These are phyloP conservation scores for Cryptococcus floricola DNA, from an alignment of 1,284 basidiomycete species.

Conservation along the genomic window DNA sequence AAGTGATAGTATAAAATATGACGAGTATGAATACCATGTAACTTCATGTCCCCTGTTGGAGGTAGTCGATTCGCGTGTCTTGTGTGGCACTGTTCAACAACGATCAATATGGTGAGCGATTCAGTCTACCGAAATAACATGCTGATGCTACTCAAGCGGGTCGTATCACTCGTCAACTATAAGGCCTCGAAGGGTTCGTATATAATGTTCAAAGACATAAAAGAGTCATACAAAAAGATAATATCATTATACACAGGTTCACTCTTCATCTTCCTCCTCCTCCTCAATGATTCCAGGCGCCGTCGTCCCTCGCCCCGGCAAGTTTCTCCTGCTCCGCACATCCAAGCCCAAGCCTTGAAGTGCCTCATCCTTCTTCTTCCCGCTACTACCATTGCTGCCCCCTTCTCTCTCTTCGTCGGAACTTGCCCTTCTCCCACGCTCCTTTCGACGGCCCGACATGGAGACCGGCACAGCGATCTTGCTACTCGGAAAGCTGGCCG, in stretches of 20 bases:
- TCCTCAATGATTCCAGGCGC: slow-evolving; percentile 28
- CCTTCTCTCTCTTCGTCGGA: slow-evolving; percentile 7
- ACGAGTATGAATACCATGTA: no score
- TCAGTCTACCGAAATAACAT: no score
- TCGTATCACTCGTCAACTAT: background rate
- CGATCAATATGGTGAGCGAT: no score
- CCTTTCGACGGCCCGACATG: background rate
- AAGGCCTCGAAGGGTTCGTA: background rate
- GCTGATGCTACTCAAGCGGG: no score
- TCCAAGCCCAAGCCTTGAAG: background rate
- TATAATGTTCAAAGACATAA: background rate
- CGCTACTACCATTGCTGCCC: background rate
- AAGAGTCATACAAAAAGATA: no score
- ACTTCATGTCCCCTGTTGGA: no score
- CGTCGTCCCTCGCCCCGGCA: slow-evolving; percentile 14
- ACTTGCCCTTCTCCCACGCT: slow-evolving; percentile 12
- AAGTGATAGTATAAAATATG: no score
- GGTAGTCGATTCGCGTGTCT: no score
- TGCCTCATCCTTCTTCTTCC: background rate
- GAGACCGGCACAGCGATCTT: background rate
- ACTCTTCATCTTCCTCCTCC: slow-evolving; percentile 28
- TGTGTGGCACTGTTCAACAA: no score
- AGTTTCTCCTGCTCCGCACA: slow-evolving; percentile 4
- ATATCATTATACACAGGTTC: background rate
- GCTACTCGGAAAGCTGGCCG: slow-evolving; percentile 9